Percentiles rank a stretch among this genome's conserved stretches.
phyloP scores from a whole-genome alignment of 768 basidiomycete species.

The Trametopsis cervina region DNA sequence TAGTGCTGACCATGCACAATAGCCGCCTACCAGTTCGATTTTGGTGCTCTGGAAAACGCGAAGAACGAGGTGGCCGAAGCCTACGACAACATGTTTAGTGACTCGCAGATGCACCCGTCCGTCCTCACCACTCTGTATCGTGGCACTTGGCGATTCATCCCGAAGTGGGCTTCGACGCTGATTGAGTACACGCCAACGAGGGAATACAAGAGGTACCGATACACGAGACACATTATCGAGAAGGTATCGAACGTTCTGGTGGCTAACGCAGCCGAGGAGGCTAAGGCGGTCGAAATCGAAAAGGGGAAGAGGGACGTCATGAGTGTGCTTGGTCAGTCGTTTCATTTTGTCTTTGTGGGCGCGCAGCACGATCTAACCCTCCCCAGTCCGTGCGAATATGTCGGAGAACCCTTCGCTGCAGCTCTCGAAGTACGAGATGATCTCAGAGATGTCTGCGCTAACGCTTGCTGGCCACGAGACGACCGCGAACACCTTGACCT shows the following conservation, averaged over 20 bases:
- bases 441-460: slow-evolving; percentile 18
- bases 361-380: too few relatives aligned
- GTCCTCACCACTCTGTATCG: slow-evolving; percentile 21
- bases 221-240: slow-evolving; percentile 20
- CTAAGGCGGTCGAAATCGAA: slow-evolving; percentile 37
- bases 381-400: slow-evolving; percentile 46
- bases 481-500: slow-evolving; percentile 23
- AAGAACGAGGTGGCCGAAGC: slow-evolving; percentile 1
- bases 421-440: slow-evolving; percentile 27
- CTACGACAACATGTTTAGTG: slow-evolving; percentile 25
- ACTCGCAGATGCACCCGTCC: slow-evolving; percentile 20
- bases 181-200: slow-evolving; percentile 24
- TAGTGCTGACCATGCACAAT: too few relatives aligned
- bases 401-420: slow-evolving; percentile 36
- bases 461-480: slow-evolving; percentile 24
- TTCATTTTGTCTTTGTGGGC: too few relatives aligned
- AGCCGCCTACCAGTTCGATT: slow-evolving; percentile 41
- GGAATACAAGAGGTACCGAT: slow-evolving; percentile 23
- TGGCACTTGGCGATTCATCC: slow-evolving; percentile 23
- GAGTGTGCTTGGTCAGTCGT: slow-evolving; percentile 42
- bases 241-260: slow-evolving; percentile 41
- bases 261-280: slow-evolving; percentile 33
- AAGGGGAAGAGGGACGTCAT: slow-evolving; percentile 47
- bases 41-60: slow-evolving; percentile 22
- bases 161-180: slow-evolving; percentile 17